Conservation (phyloP, 352 stramenopile species). For the Plasmopara halstedii region DNA sequence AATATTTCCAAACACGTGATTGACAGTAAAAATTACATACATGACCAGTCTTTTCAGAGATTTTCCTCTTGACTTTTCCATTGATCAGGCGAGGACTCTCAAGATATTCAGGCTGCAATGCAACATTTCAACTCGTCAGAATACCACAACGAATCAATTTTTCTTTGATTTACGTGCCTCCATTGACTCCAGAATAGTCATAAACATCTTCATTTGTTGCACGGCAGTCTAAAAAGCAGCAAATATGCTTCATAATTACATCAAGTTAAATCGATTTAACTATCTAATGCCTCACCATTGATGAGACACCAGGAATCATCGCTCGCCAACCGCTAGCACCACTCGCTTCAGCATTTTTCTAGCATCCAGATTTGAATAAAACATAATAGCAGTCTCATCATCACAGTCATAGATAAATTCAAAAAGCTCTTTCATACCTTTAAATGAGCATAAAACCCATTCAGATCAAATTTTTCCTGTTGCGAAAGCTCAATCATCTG, state of each 20-base stretch:
- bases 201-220: slow-evolving; percentile 79
- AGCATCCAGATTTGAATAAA: no score
- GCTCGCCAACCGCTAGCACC: slow-evolving; percentile 72
- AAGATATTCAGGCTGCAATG: slow-evolving; percentile 45
- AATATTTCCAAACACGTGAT: not conserved
- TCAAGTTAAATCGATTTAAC: not conserved
- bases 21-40: slow-evolving; percentile 25
- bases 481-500: slow-evolving; percentile 66
- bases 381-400: no score
- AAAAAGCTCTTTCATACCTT: slow-evolving; percentile 29
- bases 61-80: slow-evolving; percentile 77
- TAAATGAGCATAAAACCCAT: slow-evolving; percentile 61
- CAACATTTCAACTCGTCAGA: not conserved
- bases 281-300: slow-evolving; percentile 40
- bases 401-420: not conserved
- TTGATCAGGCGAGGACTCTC: slow-evolving; percentile 73
- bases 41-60: slow-evolving; percentile 74
- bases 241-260: slow-evolving; percentile 1
- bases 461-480: slow-evolving; percentile 61
- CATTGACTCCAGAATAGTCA: slow-evolving; percentile 70
- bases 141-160: not conserved
- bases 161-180: slow-evolving; percentile 36
- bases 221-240: slow-evolving; percentile 56
- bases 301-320: slow-evolving; percentile 69
- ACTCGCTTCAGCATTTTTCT: slow-evolving; percentile 74